Evolutionary conservation across 176 grass and related monocot species (phyloP), one percentile per base, ranked within the genome.

Genomic region (Puccinellia tenuiflora): DNA sequence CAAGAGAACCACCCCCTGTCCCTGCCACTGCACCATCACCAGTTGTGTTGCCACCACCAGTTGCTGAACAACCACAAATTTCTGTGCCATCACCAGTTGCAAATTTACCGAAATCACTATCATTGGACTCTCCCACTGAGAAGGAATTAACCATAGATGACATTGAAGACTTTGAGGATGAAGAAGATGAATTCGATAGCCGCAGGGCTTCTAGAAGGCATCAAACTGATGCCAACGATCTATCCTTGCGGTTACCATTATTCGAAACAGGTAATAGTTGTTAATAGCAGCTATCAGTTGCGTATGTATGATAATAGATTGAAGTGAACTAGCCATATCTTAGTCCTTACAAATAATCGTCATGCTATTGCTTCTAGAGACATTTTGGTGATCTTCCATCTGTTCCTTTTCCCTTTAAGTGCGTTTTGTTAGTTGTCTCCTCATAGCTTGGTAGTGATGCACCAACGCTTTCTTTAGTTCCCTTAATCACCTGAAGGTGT

Each of bases 91-190:
- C 88, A 55, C 80, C 92, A 83, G 85, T 74, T 9, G 61, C 90
- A 55, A 90, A 81, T 67, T 75, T 95, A 35, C 85, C 83, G 39
- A 91, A 91, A 76, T 90, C 88, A 83, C 72, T 92, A 75, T 93
- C 96, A 57, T 92, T 92, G 78, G 82, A 95, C 54, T 74, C 87
- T 87, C 82, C 72, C 67, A 79, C 81, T 2, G 85, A 93, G 79
- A 92, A 92, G 81, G 96, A 95, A 72, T 87, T 98, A 68, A 95
- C 96, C 33, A 75, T 98, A 66, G 96, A 95, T 93, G 96, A 98
- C 81, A 98, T 98, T 78, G 96, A 98, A 79, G 91, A 98, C 79
- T 95, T 98, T 77, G 96, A 98, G 38, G 89, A 98, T 87, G 94
- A 91, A 29, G 92, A 94, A 40, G 86, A 91, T 85, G 94, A 91